phyloP scores from a whole-genome alignment of 1,139 yeast species.

The Wickerhamomyces sp. region DNA sequence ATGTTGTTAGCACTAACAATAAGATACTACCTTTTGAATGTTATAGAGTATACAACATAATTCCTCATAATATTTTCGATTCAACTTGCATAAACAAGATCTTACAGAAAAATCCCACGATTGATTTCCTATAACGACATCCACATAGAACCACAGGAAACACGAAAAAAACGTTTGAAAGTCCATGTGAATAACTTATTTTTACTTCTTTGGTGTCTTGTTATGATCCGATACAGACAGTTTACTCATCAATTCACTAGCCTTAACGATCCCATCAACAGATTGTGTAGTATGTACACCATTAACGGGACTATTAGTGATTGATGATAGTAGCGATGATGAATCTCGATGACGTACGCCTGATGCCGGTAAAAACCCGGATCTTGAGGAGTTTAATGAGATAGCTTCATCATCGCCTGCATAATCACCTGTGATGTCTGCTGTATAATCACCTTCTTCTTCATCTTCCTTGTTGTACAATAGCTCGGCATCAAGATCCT shows the following conservation, averaged over 20 bases:
- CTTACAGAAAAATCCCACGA: too few relatives aligned
- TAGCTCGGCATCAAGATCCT: conserved; percentile 11
- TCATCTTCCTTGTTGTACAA: not conserved
- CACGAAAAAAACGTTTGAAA: too few relatives aligned
- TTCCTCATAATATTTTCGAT: too few relatives aligned
- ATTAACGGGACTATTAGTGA: conserved; percentile 5
- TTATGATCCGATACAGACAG: conserved; percentile 10
- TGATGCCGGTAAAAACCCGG: conserved; percentile 13
- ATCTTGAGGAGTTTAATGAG: conserved; percentile 9
- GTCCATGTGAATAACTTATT: not conserved
- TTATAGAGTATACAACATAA: too few relatives aligned
- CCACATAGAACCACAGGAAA: too few relatives aligned
- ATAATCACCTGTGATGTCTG: conserved; percentile 20
- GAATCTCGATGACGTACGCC: too few relatives aligned
- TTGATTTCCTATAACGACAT: too few relatives aligned
- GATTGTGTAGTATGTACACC: conserved; percentile 8
- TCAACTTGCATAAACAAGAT: too few relatives aligned
- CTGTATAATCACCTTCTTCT: conserved; percentile 5
- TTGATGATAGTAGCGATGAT: conserved; percentile 9
- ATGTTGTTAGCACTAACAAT: too few relatives aligned
- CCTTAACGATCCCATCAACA: conserved; percentile 13
- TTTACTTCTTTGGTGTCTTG: not conserved
- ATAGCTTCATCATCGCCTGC: conserved; percentile 24
- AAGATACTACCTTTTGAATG: too few relatives aligned
- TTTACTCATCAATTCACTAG: conserved; percentile 20